Percentiles rank a stretch among this genome's conserved stretches.
Evolutionary conservation across 2,329 filamentous ascomycete genomes (phyloP).

Genomic region (Penicillium concentricum): DNA sequence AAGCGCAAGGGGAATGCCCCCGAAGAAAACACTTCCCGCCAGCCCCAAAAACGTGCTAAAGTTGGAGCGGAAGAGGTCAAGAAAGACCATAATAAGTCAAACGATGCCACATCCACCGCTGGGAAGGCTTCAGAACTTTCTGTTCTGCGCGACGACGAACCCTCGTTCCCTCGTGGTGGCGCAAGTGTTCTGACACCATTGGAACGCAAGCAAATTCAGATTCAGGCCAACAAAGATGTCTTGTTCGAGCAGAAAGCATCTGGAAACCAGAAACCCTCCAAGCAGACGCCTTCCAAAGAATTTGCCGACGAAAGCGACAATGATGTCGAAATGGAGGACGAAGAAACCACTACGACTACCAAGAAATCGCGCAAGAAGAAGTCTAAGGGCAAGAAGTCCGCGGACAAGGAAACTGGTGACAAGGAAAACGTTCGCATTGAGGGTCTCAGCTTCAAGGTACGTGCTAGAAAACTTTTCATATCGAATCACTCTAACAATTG

Average conservation of each 20-base stretch:
- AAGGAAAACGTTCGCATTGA: constrained; percentile 69
- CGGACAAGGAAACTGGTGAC: constrained; percentile 50
- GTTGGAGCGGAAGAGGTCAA: constrained; percentile 37
- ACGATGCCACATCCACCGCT: constrained; percentile 23
- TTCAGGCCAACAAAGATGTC: constrained; percentile 89
- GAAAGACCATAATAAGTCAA: constrained; percentile 36
- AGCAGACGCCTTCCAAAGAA: constrained; percentile 48
- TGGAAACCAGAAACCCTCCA: constrained; percentile 53
- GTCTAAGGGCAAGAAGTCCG: constrained; percentile 51
- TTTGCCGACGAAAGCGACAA: constrained; percentile 58
- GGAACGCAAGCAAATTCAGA: constrained; percentile 93
- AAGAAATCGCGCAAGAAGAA: constrained; percentile 43
- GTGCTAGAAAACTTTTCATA: constrained; percentile 15
- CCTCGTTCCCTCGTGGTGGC: constrained; percentile 87
- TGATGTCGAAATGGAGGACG: constrained; percentile 52
- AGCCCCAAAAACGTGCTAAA: constrained; percentile 43
- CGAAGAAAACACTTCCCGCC: constrained; percentile 36
- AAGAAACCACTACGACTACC: constrained; percentile 34
- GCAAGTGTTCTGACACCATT: constrained; percentile 86
- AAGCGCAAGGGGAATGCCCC: constrained; percentile 47
- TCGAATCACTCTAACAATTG: constrained; percentile 33
- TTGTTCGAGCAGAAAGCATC: constrained; percentile 72
- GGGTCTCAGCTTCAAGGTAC: constrained; percentile 83
- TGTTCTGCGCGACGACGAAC: constrained; percentile 72
- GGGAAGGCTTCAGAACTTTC: constrained; percentile 37